Evolutionary conservation across 169 alveolate species (phyloP).

Genomic region (Plasmodium sp.): DNA sequence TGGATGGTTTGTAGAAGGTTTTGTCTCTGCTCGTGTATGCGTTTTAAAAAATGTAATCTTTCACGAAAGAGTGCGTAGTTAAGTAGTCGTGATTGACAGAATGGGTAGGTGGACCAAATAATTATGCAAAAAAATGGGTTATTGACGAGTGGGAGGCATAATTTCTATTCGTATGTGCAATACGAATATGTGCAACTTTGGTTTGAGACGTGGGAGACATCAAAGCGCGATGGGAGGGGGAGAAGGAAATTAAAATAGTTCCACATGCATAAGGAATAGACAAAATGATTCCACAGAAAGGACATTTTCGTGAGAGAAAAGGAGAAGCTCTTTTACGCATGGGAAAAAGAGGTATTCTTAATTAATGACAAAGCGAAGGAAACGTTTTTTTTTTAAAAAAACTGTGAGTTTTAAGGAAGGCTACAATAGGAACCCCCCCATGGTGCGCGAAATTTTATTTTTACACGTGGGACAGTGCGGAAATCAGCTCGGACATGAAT

Average conservation of each 20-base stretch:
- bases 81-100: background rate
- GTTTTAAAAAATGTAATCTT: background rate
- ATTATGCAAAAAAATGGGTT: background rate
- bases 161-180: background rate
- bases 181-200: background rate
- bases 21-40: background rate
- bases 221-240: background rate
- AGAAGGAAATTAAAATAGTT: background rate
- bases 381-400: background rate
- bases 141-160: background rate
- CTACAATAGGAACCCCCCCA: slow-evolving; percentile 22
- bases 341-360: background rate
- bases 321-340: background rate
- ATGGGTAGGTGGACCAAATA: background rate
- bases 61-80: background rate
- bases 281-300: background rate
- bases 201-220: background rate
- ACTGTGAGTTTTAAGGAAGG: background rate
- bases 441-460: slow-evolving; percentile 94
- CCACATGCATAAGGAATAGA: background rate
- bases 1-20: background rate
- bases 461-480: slow-evolving; percentile 96
- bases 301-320: background rate
- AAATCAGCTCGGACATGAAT: slow-evolving; percentile 92
- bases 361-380: background rate